Evolutionary conservation across 768 basidiomycete species (phyloP).

Genomic region (Crucibulum laeve): DNA sequence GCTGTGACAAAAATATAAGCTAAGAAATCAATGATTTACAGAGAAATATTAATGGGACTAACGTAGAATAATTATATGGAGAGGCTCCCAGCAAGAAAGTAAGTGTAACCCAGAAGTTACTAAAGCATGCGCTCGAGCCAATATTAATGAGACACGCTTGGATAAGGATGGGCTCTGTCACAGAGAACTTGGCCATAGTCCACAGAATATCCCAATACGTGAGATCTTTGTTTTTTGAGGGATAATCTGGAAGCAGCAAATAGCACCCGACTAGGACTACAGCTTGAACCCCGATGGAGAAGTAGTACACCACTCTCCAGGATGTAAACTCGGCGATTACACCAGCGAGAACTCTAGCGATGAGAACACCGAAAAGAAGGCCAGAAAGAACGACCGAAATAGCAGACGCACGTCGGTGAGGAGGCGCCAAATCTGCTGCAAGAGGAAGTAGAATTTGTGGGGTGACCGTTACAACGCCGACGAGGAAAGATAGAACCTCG

Average conservation of each 20-base stretch:
- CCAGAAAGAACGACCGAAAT: slow-evolving; percentile 70
- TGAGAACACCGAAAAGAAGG: slow-evolving; percentile 67
- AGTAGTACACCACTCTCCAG: slow-evolving; percentile 76
- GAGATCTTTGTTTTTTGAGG: slow-evolving; percentile 62
- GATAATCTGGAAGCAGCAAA: slow-evolving; percentile 76
- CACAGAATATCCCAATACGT: slow-evolving; percentile 66
- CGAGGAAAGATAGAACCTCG: slow-evolving; percentile 63
- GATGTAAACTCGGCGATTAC: slow-evolving; percentile 67
- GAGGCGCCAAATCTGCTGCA: slow-evolving; percentile 80
- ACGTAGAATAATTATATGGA: slow-evolving; percentile 76
- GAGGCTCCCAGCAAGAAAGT: slow-evolving; percentile 79
- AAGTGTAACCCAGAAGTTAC: slow-evolving; percentile 67
- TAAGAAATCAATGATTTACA: background rate
- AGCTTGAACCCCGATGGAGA: slow-evolving; percentile 68
- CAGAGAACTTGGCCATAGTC: slow-evolving; percentile 73
- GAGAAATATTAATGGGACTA: slow-evolving; percentile 16
- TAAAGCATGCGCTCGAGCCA: slow-evolving; percentile 54
- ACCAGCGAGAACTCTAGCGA: slow-evolving; percentile 72
- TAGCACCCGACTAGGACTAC: slow-evolving; percentile 57
- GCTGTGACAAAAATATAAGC: slow-evolving; percentile 16
- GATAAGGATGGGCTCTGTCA: slow-evolving; percentile 76
- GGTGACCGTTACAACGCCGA: slow-evolving; percentile 68
- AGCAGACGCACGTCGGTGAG: slow-evolving; percentile 66
- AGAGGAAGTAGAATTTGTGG: slow-evolving; percentile 76
- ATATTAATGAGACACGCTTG: slow-evolving; percentile 64